These are phyloP conservation scores for Zymoseptoria pseudotritici DNA, from an alignment of 2,329 filamentous ascomycete genomes.

Conservation along the genomic window DNA sequence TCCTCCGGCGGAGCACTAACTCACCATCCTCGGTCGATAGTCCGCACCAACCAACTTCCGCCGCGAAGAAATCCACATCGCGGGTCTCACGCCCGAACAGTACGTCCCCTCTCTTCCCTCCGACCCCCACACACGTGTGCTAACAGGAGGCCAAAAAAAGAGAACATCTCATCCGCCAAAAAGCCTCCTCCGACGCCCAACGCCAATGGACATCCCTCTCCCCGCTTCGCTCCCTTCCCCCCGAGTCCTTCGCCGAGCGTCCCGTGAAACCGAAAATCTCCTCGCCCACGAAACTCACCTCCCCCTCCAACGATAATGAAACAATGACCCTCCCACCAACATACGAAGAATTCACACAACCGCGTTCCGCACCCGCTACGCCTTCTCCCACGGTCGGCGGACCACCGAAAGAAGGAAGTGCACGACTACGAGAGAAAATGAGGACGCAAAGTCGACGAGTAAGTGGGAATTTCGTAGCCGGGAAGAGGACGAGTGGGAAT, in stretches of 20 bases:
- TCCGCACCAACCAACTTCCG: conserved; percentile 28
- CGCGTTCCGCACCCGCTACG: conserved; percentile 17
- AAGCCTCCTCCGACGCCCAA: conserved; percentile 23
- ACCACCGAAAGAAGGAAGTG: background rate
- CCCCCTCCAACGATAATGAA: background rate
- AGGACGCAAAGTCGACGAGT: background rate
- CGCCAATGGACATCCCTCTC: conserved; percentile 24
- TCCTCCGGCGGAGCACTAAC: background rate
- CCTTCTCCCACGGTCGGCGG: background rate
- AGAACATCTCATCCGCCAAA: conserved; percentile 26
- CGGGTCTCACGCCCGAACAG: conserved; percentile 24
- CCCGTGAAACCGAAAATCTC: background rate
- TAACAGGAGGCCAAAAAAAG: conserved; percentile 1
- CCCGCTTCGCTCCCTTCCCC: conserved; percentile 26
- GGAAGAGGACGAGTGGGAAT: background rate
- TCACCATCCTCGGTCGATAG: conserved; percentile 9
- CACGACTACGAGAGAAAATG: background rate
- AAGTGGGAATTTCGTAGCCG: background rate
- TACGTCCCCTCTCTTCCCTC: conserved; percentile 7
- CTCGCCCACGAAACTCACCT: background rate
- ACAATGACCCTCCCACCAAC: conserved; percentile 3
- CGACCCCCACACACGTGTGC: background rate
- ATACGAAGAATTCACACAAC: conserved; percentile 25
- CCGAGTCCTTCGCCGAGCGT: conserved; percentile 21
- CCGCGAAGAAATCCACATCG: conserved; percentile 27